A percentile compares a stretch with the other conserved stretches of the same genome.
These are phyloP conservation scores for Aureobasidium vineae DNA, from an alignment of 2,329 filamentous ascomycete genomes.

Conservation along the genomic window DNA sequence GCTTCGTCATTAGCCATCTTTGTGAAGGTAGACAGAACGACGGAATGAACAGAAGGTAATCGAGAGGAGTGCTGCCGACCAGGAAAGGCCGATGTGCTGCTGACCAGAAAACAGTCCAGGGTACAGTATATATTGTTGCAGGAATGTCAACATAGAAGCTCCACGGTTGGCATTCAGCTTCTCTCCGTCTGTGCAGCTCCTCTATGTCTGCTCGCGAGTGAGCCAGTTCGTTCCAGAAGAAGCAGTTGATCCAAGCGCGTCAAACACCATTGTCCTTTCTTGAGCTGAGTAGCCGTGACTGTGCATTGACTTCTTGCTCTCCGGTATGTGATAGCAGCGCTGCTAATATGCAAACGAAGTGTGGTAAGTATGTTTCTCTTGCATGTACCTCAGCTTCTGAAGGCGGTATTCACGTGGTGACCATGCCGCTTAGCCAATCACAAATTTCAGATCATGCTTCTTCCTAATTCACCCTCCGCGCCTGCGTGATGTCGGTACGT, in stretches of 20 bases:
- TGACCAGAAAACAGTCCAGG: not conserved
- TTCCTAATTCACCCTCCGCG: not conserved
- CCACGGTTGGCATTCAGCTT: not conserved
- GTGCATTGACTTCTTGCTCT: not conserved
- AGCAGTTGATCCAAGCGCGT: not conserved
- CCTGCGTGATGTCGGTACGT: not conserved
- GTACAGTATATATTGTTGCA: not conserved
- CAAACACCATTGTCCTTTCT: not conserved
- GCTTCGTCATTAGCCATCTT: constrained; percentile 19
- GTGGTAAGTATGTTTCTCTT: not conserved
- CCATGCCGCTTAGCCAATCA: not conserved
- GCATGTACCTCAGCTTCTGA: constrained; percentile 3
- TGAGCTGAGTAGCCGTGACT: not conserved
- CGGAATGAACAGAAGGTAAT: too few relatives aligned
- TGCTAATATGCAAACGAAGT: constrained; percentile 7
- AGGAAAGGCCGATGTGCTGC: not conserved
- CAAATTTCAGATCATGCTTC: not conserved
- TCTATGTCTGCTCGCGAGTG: not conserved
- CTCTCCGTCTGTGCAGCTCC: too few relatives aligned
- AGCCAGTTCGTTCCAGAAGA: not conserved
- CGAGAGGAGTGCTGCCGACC: not conserved
- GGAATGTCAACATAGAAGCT: not conserved
- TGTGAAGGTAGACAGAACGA: not conserved
- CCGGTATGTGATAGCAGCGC: not conserved
- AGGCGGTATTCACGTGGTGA: not conserved